Percentiles rank a stretch among this genome's conserved stretches.
phyloP scores from a whole-genome alignment of 1,284 basidiomycete species.

The Somion occarium region DNA sequence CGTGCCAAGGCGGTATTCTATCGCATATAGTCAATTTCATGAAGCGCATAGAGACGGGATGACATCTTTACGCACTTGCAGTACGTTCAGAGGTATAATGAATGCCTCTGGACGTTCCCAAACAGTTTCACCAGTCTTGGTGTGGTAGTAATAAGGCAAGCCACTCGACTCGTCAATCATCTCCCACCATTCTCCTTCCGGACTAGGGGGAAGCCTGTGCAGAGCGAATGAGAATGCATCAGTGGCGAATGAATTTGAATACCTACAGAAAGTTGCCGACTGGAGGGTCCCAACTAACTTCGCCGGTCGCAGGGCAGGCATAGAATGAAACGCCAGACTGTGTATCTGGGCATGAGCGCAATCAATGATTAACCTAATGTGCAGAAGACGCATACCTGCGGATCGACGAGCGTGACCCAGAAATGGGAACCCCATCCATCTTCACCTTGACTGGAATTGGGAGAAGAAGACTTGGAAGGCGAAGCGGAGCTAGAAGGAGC shows the following conservation, averaged over 20 bases:
- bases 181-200: slow-evolving; percentile 95
- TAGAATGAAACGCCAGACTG: slow-evolving; percentile 84
- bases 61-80: too few species aligned
- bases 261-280: slow-evolving; percentile 85
- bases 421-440: slow-evolving; percentile 78
- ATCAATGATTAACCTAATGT: slow-evolving; percentile 4
- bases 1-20: slow-evolving; percentile 75
- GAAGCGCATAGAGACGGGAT: too few species aligned
- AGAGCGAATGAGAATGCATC: background rate
- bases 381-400: slow-evolving; percentile 46
- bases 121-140: slow-evolving; percentile 79
- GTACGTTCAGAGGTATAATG: slow-evolving; percentile 84
- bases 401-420: slow-evolving; percentile 82
- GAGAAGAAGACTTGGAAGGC: slow-evolving; percentile 15
- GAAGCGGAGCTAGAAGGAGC: slow-evolving; percentile 1
- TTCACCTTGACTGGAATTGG: slow-evolving; percentile 30
- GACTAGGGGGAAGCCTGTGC: slow-evolving; percentile 71
- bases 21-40: background rate
- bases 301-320: slow-evolving; percentile 87
- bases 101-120: slow-evolving; percentile 87
- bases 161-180: slow-evolving; percentile 77
- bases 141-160: slow-evolving; percentile 90
- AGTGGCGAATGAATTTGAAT: background rate
- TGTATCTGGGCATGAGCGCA: slow-evolving; percentile 10
- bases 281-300: slow-evolving; percentile 90